Evolutionary conservation across 2,329 filamentous ascomycete species (phyloP).

Genomic region (Cladophialophora psammophila): DNA sequence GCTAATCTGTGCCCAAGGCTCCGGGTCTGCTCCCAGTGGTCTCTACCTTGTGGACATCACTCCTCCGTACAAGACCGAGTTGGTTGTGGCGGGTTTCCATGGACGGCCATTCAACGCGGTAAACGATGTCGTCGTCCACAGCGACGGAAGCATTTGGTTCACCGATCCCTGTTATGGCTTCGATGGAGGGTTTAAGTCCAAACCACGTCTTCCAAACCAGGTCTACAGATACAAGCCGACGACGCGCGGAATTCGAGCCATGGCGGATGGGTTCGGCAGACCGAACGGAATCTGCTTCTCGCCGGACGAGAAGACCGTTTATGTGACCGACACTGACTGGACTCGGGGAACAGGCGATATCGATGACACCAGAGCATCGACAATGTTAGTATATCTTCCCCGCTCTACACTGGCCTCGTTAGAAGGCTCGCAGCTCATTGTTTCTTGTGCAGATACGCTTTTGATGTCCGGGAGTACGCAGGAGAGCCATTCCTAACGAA

Average conservation of each 20-base stretch:
- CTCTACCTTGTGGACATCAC: constrained; percentile 6
- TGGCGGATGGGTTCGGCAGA: constrained; percentile 49
- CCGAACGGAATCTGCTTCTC: constrained; percentile 54
- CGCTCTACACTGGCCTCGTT: neutral
- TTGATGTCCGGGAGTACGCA: constrained; percentile 47
- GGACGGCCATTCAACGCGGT: constrained; percentile 45
- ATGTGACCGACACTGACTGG: constrained; percentile 50
- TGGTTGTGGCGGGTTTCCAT: constrained; percentile 15
- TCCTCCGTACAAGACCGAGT: neutral
- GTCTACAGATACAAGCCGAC: constrained; percentile 49
- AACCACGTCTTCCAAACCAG: constrained; percentile 46
- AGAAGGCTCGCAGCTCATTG: neutral
- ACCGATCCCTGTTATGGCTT: constrained; percentile 50
- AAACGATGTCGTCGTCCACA: constrained; percentile 50
- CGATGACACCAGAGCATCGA: constrained; percentile 9
- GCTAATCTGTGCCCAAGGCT: constrained; percentile 51
- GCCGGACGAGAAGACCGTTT: constrained; percentile 48
- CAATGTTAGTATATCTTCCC: constrained; percentile 1
- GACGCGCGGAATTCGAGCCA: constrained; percentile 43
- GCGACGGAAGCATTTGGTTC: constrained; percentile 50
- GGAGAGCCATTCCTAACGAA: constrained; percentile 54
- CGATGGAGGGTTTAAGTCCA: constrained; percentile 46
- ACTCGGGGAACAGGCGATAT: constrained; percentile 38
- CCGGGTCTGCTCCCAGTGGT: neutral
- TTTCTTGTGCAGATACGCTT: constrained; percentile 46